Evolutionary conservation across 2,329 filamentous ascomycete genomes (phyloP).

Genomic region (Tolypocladium cylindrosporum): DNA sequence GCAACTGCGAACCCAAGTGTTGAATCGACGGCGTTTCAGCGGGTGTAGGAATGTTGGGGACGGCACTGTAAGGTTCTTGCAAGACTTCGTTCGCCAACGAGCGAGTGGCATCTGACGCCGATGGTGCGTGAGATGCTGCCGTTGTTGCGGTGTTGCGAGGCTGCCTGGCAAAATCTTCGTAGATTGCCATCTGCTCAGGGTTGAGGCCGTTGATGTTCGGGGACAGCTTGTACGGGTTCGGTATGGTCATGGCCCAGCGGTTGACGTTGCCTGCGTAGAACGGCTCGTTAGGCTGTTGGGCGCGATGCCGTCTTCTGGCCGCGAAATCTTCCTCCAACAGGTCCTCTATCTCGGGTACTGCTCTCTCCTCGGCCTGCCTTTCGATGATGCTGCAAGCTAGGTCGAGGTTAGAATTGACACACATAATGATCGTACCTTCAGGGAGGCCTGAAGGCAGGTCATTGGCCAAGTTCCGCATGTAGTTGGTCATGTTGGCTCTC

Average conservation of each 20-base stretch:
- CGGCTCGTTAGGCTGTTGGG: constrained; percentile 67
- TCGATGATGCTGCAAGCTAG: constrained; percentile 89
- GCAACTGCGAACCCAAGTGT: constrained; percentile 41
- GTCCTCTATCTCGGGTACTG: constrained; percentile 88
- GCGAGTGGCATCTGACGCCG: constrained; percentile 50
- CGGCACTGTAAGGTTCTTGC: constrained; percentile 48
- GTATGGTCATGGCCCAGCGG: constrained; percentile 88
- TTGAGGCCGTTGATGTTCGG: constrained; percentile 64
- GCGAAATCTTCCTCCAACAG: constrained; percentile 78
- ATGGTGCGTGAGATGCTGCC: constrained; percentile 44
- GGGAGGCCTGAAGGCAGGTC: constrained; percentile 74
- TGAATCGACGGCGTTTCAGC: constrained; percentile 49
- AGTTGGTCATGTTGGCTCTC: constrained; percentile 93
- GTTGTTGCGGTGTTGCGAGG: constrained; percentile 52
- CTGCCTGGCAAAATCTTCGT: constrained; percentile 90
- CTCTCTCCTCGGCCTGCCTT: constrained; percentile 88
- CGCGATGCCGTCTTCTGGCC: constrained; percentile 63
- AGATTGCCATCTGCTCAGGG: constrained; percentile 86
- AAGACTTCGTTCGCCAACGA: constrained; percentile 54
- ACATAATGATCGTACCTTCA: constrained; percentile 95
- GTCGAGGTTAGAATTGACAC: constrained; percentile 95
- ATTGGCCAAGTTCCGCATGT: constrained; percentile 64
- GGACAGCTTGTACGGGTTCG: constrained; percentile 82
- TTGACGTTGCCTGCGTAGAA: constrained; percentile 77
- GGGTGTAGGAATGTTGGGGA: constrained; percentile 49